Evolutionary conservation across 2,329 filamentous ascomycete species (phyloP).

Genomic region (Neospermospora avenae): DNA sequence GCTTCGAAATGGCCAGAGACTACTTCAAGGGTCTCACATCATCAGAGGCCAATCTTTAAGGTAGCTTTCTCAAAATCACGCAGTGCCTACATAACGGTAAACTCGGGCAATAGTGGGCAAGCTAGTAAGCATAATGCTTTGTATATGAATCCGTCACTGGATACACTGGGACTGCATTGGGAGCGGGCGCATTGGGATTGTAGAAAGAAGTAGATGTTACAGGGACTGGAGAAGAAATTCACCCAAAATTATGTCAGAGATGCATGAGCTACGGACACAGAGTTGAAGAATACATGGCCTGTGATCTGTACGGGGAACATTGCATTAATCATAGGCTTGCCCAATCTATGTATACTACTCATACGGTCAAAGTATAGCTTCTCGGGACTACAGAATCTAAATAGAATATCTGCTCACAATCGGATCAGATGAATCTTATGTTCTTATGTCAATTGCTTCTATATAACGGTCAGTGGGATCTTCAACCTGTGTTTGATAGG

Average conservation of each 20-base stretch:
- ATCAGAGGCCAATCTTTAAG: constrained; percentile 22
- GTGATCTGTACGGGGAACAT: not conserved
- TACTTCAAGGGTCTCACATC: constrained; percentile 66
- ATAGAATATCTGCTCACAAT: too few relatives aligned
- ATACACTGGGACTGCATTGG: constrained; percentile 25
- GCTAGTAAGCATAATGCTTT: constrained; percentile 27
- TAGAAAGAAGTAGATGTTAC: constrained; percentile 32
- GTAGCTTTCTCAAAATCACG: not conserved
- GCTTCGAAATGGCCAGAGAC: constrained; percentile 91
- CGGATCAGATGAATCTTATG: too few relatives aligned
- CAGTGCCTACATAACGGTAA: not conserved
- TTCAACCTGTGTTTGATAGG: too few relatives aligned
- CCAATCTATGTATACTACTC: not conserved
- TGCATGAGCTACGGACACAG: not conserved
- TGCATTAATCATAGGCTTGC: not conserved
- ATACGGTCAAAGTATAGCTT: not conserved
- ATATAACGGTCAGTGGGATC: too few relatives aligned
- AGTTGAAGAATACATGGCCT: not conserved
- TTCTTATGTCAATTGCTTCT: too few relatives aligned
- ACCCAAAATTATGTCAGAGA: constrained; percentile 23
- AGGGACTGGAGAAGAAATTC: constrained; percentile 17
- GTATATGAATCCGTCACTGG: constrained; percentile 29
- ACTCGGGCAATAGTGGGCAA: not conserved
- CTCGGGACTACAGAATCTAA: not conserved
- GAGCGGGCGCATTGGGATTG: constrained; percentile 30